These are phyloP conservation scores for Hyaloperonospora brassicae DNA, from an alignment of 352 stramenopile genomes.

Conservation along the genomic window DNA sequence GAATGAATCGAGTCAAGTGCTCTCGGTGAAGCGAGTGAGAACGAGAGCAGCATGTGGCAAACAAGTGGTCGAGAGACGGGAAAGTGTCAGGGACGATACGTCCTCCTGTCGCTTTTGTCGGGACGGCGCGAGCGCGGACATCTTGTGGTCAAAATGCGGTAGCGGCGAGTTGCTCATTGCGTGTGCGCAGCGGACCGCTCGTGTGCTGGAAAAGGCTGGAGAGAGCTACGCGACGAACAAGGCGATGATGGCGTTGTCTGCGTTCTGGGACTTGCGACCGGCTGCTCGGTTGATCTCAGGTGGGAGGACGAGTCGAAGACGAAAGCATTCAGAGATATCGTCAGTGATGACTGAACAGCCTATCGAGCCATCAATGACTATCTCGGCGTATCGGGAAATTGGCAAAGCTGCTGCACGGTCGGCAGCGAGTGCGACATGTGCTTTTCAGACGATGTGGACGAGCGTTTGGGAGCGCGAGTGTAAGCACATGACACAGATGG, in stretches of 20 bases:
- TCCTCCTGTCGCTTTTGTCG: slow-evolving; percentile 22
- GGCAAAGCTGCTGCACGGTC: slow-evolving; percentile 1
- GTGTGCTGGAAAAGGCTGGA: slow-evolving; percentile 15
- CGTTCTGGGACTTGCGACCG: slow-evolving; percentile 18
- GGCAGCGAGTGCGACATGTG: not conserved
- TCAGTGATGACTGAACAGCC: slow-evolving; percentile 5
- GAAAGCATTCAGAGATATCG: slow-evolving; percentile 11
- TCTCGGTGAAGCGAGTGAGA: slow-evolving; percentile 8
- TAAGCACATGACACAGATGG: slow-evolving; percentile 4
- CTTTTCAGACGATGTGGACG: slow-evolving; percentile 22
- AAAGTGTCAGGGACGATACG: not conserved
- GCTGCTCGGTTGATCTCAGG: slow-evolving; percentile 5
- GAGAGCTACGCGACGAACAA: slow-evolving; percentile 18
- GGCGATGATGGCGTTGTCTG: slow-evolving; percentile 15
- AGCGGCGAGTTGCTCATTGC: slow-evolving; percentile 23
- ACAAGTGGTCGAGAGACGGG: not conserved
- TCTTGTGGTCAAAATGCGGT: slow-evolving; percentile 10
- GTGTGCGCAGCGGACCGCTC: slow-evolving; percentile 15
- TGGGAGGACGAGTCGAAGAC: slow-evolving; percentile 6
- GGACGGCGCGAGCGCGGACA: slow-evolving; percentile 14
- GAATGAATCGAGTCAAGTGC: slow-evolving; percentile 1
- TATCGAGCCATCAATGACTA: slow-evolving; percentile 6
- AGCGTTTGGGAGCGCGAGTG: slow-evolving; percentile 32
- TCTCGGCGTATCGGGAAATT: slow-evolving; percentile 15
- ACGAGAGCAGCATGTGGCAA: slow-evolving; percentile 7